Base-by-base conservation (phyloP, 2,329 filamentous ascomycete genomes). In the Penicillium decumbens region DNA sequence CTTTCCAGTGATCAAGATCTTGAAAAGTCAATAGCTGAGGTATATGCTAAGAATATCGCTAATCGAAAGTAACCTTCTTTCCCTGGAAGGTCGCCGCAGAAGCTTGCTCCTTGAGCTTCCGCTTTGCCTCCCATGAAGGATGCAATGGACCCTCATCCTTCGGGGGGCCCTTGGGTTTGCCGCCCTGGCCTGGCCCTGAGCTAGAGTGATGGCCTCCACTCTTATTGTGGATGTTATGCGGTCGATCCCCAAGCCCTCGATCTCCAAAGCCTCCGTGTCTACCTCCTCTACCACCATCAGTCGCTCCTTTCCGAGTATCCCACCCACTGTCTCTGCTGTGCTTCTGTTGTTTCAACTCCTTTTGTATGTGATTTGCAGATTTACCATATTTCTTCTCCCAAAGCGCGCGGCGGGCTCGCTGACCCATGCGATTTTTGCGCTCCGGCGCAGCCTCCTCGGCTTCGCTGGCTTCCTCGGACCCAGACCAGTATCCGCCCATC, bases 41-140 rank as follows among this genome's bases (percentile, higher is more conserved):
- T 47, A 49, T 46, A 45, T 42, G 45, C 38, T 28, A 15, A 39
- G 30, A 37, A 43, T 45, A 46, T 42, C 39, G 6, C 56, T 68
- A 84, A 65, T 83, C 80, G 68, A 85, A 85, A 6, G 76, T 75
- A 43, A 84, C 75, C 71, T 83, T 84, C 72, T 80, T 84, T 24
- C 81, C 81, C 47, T 74, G 63, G 55, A 83, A 82, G n/a, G 73
- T 65, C 38, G 73, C 75, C 23, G 65, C 70, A 24, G 72, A 69
- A 29, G 65, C 66, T 62, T 74, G 74, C 52, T 74, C 70, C 69
- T 85, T 85, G 12, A 78, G 77, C 61, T 75, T 75, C 70, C 79
- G 81, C 27, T 80, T 80, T 6, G 82, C 82, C 65, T 80, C 77
- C 82, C 82, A 85, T 47, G 80, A 83, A 18, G 82, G 82, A 76